These are phyloP conservation scores for Theileria equi DNA, from an alignment of 169 alveolate genomes.

Conservation along the genomic window DNA sequence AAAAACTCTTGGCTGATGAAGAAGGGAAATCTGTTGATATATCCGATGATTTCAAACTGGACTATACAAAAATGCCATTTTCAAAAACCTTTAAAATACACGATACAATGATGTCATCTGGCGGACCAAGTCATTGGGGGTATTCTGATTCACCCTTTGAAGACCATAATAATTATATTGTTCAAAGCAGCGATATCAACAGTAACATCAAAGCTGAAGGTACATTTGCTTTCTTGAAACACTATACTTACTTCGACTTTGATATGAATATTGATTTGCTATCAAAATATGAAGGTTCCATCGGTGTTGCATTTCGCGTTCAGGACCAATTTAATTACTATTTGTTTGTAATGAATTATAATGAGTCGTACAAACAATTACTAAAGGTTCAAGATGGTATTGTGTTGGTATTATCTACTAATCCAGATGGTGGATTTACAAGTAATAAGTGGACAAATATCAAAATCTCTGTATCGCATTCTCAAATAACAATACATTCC, in stretches of 20 bases:
- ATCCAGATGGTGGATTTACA: constrained; percentile 72
- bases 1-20: constrained; percentile 56
- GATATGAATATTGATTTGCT: constrained; percentile 70
- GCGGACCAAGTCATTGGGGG: constrained; percentile 84
- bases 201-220: constrained; percentile 79
- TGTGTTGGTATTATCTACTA: constrained; percentile 69
- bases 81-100: constrained; percentile 75
- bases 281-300: constrained; percentile 77
- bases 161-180: constrained; percentile 75
- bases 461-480: constrained; percentile 56
- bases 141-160: constrained; percentile 79
- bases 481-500: constrained; percentile 63
- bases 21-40: constrained; percentile 73
- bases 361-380: constrained; percentile 74
- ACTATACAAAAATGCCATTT: constrained; percentile 77
- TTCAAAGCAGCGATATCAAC: constrained; percentile 77
- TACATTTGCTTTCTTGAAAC: constrained; percentile 76
- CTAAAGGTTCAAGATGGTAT: constrained; percentile 80
- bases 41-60: constrained; percentile 71
- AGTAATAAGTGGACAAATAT: constrained; percentile 75
- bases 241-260: constrained; percentile 79
- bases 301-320: constrained; percentile 83
- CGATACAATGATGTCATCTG: constrained; percentile 73
- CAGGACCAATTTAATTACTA: constrained; percentile 81
- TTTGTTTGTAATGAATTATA: constrained; percentile 76